These are phyloP conservation scores for Candida boleticola DNA, from an alignment of 805 yeast genomes.

Conservation along the genomic window DNA sequence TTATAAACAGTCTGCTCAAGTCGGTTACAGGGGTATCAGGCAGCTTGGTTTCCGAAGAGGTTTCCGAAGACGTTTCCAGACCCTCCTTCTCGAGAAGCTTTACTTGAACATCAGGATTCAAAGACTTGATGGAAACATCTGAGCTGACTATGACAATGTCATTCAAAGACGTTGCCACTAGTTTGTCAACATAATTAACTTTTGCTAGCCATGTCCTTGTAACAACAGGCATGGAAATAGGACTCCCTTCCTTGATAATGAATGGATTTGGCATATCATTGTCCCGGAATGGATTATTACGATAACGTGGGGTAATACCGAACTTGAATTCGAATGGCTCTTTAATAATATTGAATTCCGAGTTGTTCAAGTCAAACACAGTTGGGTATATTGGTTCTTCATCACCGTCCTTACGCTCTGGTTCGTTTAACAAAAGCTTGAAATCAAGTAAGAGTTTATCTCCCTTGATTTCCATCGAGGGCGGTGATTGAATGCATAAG, in stretches of 20 bases:
- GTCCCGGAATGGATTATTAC: constrained; percentile 16
- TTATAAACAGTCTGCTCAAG: constrained; percentile 20
- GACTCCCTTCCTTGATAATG: constrained; percentile 17
- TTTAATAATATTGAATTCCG: constrained; percentile 33
- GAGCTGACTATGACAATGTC: constrained; percentile 16
- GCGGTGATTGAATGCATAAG: constrained; percentile 20
- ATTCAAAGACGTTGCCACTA: constrained; percentile 7
- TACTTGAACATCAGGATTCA: constrained; percentile 25
- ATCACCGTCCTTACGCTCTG: constrained; percentile 8
- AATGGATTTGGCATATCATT: constrained; percentile 41
- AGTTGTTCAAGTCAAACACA: not conserved
- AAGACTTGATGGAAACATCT: constrained; percentile 21
- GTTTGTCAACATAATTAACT: constrained; percentile 7
- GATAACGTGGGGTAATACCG: constrained; percentile 25
- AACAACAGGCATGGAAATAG: constrained; percentile 25
- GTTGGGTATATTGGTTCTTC: constrained; percentile 10
- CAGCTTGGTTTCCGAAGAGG: constrained; percentile 11
- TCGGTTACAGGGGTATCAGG: no score
- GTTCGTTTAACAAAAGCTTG: constrained; percentile 18
- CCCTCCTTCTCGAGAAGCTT: constrained; percentile 11
- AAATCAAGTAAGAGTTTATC: constrained; percentile 20
- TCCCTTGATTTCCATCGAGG: constrained; percentile 12
- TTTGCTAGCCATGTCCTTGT: constrained; percentile 31
- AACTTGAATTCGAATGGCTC: constrained; percentile 22
- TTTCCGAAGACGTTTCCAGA: not conserved